Conservation (phyloP, 1,284 basidiomycete genomes). For the Fomitopsis palustris region DNA sequence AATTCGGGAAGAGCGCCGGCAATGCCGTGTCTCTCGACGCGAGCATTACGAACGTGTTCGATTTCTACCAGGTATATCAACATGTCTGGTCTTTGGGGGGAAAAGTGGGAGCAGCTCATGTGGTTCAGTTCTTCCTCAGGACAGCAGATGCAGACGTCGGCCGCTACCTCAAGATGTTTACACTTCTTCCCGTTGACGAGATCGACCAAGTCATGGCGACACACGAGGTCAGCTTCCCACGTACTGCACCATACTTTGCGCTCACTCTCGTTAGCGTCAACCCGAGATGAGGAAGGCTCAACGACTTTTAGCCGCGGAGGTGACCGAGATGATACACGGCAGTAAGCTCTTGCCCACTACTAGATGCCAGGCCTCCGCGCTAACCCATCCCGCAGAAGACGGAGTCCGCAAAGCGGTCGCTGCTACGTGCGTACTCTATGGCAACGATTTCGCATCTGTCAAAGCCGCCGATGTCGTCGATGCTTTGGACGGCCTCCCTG, state of each 20-base stretch:
- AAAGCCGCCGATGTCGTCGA: conserved; percentile 44
- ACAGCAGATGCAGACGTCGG: conserved; percentile 82
- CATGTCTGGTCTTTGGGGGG: not conserved
- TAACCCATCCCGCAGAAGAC: conserved; percentile 24
- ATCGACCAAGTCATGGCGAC: conserved; percentile 57
- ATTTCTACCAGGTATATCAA: conserved; percentile 82
- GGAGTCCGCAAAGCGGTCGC: conserved; percentile 52
- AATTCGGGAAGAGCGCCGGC: conserved; percentile 97
- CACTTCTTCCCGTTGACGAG: conserved; percentile 62
- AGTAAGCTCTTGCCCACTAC: conserved; percentile 41
- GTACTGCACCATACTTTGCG: not conserved
- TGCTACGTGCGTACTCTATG: conserved; percentile 62
- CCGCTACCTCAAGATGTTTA: conserved; percentile 82
- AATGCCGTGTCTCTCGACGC: conserved; percentile 93
- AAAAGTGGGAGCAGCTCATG: not conserved
- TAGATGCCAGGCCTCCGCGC: not conserved
- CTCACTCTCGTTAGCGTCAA: conserved; percentile 31
- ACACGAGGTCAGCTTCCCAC: conserved; percentile 48
- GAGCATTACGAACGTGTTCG: conserved; percentile 74
- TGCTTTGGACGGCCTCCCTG: conserved; percentile 59
- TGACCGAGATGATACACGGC: conserved; percentile 86
- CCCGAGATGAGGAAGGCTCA: conserved; percentile 73
- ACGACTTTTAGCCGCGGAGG: conserved; percentile 78
- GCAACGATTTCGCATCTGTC: conserved; percentile 41
- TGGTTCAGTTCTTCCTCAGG: conserved; percentile 81